These are phyloP conservation scores for Thielaviopsis ethacetica DNA, from an alignment of 2,329 filamentous ascomycete species.

Conservation along the genomic window DNA sequence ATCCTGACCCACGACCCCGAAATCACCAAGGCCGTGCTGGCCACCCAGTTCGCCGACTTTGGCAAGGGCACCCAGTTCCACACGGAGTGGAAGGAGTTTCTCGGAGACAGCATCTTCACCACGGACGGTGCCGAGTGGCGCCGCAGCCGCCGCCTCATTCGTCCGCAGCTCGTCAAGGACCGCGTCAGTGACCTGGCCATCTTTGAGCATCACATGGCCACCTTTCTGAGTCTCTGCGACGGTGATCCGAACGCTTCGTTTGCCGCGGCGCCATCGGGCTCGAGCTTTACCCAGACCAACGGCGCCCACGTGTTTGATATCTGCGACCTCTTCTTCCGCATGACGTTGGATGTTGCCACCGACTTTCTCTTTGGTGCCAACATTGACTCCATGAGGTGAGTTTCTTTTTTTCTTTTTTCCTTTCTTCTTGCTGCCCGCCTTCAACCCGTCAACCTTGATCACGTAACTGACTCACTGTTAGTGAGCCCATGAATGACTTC, in stretches of 20 bases:
- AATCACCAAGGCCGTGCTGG: slow-evolving; percentile 83
- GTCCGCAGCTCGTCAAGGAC: slow-evolving; percentile 76
- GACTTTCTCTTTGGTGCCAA: slow-evolving; percentile 60
- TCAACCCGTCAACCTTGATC: not conserved
- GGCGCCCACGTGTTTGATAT: slow-evolving; percentile 47
- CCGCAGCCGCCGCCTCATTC: slow-evolving; percentile 60
- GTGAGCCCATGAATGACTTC: slow-evolving; percentile 47
- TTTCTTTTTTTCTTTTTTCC: too few species aligned
- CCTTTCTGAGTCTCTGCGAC: slow-evolving; percentile 32
- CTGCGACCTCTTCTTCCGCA: slow-evolving; percentile 65
- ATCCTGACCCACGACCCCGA: slow-evolving; percentile 70
- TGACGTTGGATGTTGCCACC: slow-evolving; percentile 70
- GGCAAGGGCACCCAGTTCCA: slow-evolving; percentile 70
- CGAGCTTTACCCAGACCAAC: slow-evolving; percentile 41
- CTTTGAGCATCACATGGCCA: slow-evolving; percentile 56
- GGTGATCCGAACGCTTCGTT: slow-evolving; percentile 33
- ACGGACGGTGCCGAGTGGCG: slow-evolving; percentile 73
- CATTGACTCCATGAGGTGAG: slow-evolving; percentile 8
- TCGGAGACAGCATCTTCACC: slow-evolving; percentile 63
- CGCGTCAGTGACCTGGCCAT: slow-evolving; percentile 66
- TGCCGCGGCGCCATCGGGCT: slow-evolving; percentile 46
- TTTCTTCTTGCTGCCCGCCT: too few species aligned
- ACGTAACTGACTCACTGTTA: not conserved
- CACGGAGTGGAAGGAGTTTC: slow-evolving; percentile 54
- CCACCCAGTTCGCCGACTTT: slow-evolving; percentile 69